Evolutionary conservation across 2,329 filamentous ascomycete species (phyloP), one percentile per base, ranked within the genome.

Genomic region (Mycosphaerella sp.): DNA sequence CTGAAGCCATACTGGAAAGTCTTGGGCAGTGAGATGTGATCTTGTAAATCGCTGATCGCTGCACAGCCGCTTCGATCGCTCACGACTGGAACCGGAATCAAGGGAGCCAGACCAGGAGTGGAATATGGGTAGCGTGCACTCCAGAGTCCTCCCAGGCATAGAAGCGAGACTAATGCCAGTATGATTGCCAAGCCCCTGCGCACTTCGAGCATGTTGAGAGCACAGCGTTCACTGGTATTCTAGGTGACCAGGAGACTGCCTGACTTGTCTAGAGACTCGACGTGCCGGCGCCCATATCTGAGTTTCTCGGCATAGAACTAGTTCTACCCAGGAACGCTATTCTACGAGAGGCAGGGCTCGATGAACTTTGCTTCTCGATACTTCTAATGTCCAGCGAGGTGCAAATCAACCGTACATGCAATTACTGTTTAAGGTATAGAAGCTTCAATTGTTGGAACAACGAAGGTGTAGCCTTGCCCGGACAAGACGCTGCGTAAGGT

Each of bases 161-260:
- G 30, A 12, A 34, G 30, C 30, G 13, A n/a, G 10, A 34, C 13
- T n/a, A 34, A 12, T 13, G 30, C 30, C 4, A 34, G 30, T 34
- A n/a, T 34, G 4, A n/a, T 34, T n/a, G 30, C 30, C 30, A 55
- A 18, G 49, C 45, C 7, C 28, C 52, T 17, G 49, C 30, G 30
- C 13, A 10, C 30, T n/a, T 34, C 30, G 30, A 34, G 30, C 30
- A 34, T 34, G 30, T 34, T 8, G n/a, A 8, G 30, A 12, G 6
- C 7, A 4, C 30, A 34, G 30, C 13, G 30, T 34, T 6, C 21
- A 25, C 21, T 25, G 21, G 21, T 5, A 25, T 6, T 1, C 10
- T 30, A 10, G 28, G 28, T 10, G 28, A 34, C 13, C 1, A 34
- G 30, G 30, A 6, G 28, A 6, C 10, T 30, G 28, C 28, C 6